These are phyloP conservation scores for Meyerozyma guilliermondii DNA, from an alignment of 1,139 yeast genomes.

Conservation along the genomic window DNA sequence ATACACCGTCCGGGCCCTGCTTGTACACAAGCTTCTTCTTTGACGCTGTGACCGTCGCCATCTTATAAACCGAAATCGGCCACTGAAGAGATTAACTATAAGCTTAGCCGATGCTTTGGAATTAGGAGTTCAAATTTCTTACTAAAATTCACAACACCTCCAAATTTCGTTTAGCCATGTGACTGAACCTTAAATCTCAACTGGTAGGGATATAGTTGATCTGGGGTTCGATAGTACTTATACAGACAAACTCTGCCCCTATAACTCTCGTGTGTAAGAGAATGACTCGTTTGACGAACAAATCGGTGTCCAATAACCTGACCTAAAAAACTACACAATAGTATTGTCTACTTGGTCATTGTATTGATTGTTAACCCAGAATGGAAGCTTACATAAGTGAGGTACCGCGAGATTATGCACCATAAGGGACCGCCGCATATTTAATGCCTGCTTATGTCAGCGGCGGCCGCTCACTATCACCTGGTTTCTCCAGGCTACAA, in stretches of 20 bases:
- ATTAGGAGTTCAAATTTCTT: too few relatives aligned
- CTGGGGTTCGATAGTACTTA: background rate
- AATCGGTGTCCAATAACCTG: background rate
- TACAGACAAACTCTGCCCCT: background rate
- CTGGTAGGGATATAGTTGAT: background rate
- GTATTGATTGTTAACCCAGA: slow-evolving; percentile 1
- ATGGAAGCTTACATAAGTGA: slow-evolving; percentile 1
- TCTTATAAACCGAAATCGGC: background rate
- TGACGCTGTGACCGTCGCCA: slow-evolving; percentile 2
- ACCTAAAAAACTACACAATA: background rate
- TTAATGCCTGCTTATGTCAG: background rate
- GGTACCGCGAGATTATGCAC: background rate
- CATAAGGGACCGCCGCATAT: background rate
- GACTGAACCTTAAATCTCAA: background rate
- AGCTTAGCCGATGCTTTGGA: background rate
- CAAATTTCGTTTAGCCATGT: background rate
- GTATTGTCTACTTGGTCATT: background rate
- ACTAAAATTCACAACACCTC: too few relatives aligned
- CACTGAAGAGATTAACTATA: background rate
- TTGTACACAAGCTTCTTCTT: slow-evolving; percentile 31
- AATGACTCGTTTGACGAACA: background rate
- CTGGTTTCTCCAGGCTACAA: background rate
- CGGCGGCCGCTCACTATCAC: background rate
- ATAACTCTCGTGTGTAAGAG: background rate
- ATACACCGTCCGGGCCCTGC: slow-evolving; percentile 41